phyloP scores from a whole-genome alignment of 2,329 filamentous ascomycete species.

The Penicillium sp. region DNA sequence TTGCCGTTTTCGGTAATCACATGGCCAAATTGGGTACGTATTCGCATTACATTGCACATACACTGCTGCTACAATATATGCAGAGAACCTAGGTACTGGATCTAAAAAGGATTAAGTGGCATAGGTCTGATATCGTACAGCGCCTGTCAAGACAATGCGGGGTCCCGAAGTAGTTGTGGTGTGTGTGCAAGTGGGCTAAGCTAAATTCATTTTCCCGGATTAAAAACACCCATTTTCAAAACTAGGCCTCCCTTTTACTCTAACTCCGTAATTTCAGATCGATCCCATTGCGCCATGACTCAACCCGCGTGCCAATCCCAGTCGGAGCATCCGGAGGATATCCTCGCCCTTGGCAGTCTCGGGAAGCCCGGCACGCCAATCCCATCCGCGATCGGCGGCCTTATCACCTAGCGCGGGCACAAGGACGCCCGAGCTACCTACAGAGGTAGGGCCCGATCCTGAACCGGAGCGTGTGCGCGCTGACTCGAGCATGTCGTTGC shows the following conservation, averaged over 20 bases:
- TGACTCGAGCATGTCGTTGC: constrained; percentile 67
- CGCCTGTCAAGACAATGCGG: background rate
- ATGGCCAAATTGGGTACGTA: background rate
- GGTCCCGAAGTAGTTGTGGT: background rate
- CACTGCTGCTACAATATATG: background rate
- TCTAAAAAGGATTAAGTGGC: background rate
- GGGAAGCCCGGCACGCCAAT: constrained; percentile 63
- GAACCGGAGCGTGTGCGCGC: constrained; percentile 38
- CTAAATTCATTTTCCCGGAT: constrained; percentile 1
- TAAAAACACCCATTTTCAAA: constrained; percentile 1
- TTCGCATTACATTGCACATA: background rate
- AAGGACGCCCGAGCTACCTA: constrained; percentile 55
- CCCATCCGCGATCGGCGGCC: constrained; percentile 63
- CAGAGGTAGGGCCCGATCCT: constrained; percentile 43
- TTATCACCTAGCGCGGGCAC: constrained; percentile 34
- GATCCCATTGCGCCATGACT: constrained; percentile 25
- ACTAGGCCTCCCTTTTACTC: background rate
- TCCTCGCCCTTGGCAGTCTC: constrained; percentile 64
- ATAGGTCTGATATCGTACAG: constrained; percentile 2
- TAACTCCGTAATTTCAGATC: background rate
- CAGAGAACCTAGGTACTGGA: background rate
- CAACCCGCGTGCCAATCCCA: constrained; percentile 73
- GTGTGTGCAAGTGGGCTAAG: background rate
- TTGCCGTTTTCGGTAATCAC: background rate
- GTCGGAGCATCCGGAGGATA: constrained; percentile 69